These are phyloP conservation scores for Termitomyces sp. DNA, from an alignment of 768 basidiomycete genomes.

Conservation along the genomic window DNA sequence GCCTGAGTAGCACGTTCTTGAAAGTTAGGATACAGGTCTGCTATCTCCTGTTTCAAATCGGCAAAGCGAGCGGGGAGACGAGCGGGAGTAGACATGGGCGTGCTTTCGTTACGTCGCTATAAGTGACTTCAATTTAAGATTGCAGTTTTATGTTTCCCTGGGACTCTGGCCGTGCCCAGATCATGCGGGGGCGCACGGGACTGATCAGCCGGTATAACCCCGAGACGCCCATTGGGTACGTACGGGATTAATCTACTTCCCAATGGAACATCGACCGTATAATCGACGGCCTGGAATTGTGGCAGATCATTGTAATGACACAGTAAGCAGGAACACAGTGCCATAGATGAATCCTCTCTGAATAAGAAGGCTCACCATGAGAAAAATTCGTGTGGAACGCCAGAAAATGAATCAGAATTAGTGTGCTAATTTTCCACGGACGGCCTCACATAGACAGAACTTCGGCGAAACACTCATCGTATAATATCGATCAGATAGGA, in stretches of 20 bases:
- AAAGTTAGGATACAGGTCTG: slow-evolving; percentile 44
- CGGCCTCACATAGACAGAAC: neutral
- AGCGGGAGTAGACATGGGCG: slow-evolving; percentile 4
- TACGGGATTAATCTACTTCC: neutral
- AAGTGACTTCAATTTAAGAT: neutral
- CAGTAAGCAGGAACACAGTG: neutral
- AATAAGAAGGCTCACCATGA: neutral
- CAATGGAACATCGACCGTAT: neutral
- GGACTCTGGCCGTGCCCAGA: neutral
- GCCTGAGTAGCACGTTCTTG: slow-evolving; percentile 41
- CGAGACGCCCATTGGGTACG: neutral
- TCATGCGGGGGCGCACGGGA: neutral
- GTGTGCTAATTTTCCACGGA: neutral
- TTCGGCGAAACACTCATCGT: neutral
- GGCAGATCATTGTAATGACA: neutral
- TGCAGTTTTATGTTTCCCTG: neutral
- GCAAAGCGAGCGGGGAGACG: slow-evolving; percentile 44
- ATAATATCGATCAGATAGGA: neutral
- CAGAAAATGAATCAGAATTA: neutral
- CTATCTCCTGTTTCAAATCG: slow-evolving; percentile 55
- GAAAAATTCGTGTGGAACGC: neutral
- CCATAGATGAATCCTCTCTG: neutral
- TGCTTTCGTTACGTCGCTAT: neutral
- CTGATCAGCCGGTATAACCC: neutral
- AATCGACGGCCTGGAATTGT: too few relatives aligned